Evolutionary conservation across 768 basidiomycete genomes (phyloP).

Genomic region (Sporobolomyces phaffii): DNA sequence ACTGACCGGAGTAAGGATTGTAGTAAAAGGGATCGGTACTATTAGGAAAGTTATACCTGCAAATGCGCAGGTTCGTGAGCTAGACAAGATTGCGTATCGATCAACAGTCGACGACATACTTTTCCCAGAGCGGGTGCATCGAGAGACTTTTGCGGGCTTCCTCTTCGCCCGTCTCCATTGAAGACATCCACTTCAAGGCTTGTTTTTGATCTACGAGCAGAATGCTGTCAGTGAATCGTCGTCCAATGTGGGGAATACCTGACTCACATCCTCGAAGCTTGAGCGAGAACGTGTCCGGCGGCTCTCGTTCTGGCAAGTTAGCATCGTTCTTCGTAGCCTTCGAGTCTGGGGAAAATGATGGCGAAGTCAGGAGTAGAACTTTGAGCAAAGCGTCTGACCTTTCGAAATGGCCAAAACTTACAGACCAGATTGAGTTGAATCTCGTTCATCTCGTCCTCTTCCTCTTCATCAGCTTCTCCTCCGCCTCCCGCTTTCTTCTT

Average conservation of each 20-base stretch:
- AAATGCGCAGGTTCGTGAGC: too few species aligned
- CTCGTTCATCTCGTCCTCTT: conserved; percentile 71
- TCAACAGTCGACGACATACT: conserved; percentile 63
- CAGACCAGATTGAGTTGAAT: conserved; percentile 79
- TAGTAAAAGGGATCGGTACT: conserved; percentile 61
- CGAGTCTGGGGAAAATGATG: conserved; percentile 9
- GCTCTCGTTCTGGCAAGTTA: conserved; percentile 72
- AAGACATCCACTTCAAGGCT: conserved; percentile 88
- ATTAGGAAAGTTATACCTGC: conserved; percentile 57
- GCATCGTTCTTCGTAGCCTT: conserved; percentile 81
- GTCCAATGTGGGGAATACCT: too few species aligned
- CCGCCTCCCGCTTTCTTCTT: conserved; percentile 57
- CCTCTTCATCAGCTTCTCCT: conserved; percentile 61
- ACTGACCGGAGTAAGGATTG: conserved; percentile 68
- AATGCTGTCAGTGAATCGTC: too few species aligned
- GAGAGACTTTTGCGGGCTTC: conserved; percentile 62
- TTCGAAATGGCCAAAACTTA: conserved; percentile 45
- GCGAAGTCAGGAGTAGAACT: too few species aligned
- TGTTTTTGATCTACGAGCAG: conserved; percentile 74
- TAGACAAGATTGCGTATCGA: too few species aligned
- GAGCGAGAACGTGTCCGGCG: conserved; percentile 63
- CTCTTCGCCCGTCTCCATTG: conserved; percentile 67
- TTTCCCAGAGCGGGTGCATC: conserved; percentile 94
- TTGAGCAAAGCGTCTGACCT: conserved; percentile 10
- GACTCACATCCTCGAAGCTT: conserved; percentile 24